Base-by-base conservation (phyloP, 208 protist species). In the Porcisia deanei region DNA sequence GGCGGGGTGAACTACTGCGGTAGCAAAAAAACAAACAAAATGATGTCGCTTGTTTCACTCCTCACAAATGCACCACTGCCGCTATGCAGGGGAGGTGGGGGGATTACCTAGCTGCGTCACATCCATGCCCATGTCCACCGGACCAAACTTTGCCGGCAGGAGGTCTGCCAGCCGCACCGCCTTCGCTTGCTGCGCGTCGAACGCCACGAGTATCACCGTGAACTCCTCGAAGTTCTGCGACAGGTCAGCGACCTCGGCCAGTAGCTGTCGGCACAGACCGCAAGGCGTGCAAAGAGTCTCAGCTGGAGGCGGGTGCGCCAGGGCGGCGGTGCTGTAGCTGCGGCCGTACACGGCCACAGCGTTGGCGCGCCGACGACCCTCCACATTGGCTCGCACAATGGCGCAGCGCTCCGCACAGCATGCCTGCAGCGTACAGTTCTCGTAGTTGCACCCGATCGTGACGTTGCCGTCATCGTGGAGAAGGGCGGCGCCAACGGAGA, bases 371-470 rank as follows among this genome's bases (percentile, higher is more conserved):
- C 93, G 90, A 0, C 67, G 85, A 1, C 93, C 93, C 58, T 93
- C 84, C 2, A 81, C 74, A 71, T 97, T 97, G 0, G 89, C 91
- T 55, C 85, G 84, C 59, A 95, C 89, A 75, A 97, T 95, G 25
- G 93, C 93, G 73, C 91, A 95, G 34, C 88, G 87, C 81, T 97
- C 93, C 25, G 93, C 93, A 77, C 93, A 97, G 75, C 83, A 93
- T 3, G 88, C 63, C 71, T 97, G 91, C 49, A 88, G 76, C 4
- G 82, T 91, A 77, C 90, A 95, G 73, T 95, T 97, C 74, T 97
- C 93, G 73, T 95, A 97, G 74, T 97, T 97, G 76, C 90, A 95
- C 14, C 93, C 93, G 16, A 64, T 47, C 7, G 93, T 97, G 41
- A 95, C 71, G 41, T 22, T 79, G n/a, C 55, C 68, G 55, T 96